Percentiles rank a stretch among this genome's conserved stretches.
phyloP scores from a whole-genome alignment of 352 stramenopile species.

The Phytopythium boreale region DNA sequence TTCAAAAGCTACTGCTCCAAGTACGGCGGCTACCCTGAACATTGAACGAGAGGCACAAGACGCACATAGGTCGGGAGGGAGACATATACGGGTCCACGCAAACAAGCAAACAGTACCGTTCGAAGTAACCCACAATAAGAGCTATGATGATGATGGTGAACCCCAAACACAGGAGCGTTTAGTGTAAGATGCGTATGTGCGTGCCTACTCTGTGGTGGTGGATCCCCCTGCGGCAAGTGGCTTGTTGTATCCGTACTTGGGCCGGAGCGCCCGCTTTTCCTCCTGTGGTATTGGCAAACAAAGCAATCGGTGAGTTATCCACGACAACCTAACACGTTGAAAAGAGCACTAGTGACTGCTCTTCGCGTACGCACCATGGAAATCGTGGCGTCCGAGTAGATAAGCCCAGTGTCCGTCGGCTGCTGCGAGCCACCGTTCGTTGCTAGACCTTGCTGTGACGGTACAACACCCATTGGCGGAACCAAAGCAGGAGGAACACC shows the following conservation, averaged over 20 bases:
- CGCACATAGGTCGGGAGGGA: neutral
- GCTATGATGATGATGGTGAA: constrained; percentile 9
- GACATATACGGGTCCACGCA: neutral
- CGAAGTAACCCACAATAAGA: constrained; percentile 3
- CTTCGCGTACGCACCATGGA: constrained; percentile 44
- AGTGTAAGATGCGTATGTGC: neutral
- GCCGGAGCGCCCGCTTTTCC: constrained; percentile 73
- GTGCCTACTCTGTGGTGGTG: constrained; percentile 15
- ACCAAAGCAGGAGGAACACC: neutral
- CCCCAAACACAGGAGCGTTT: constrained; percentile 9
- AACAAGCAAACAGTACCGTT: constrained; percentile 16
- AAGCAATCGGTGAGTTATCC: neutral
- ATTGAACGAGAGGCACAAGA: constrained; percentile 13
- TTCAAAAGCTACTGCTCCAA: constrained; percentile 87
- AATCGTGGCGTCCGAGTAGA: constrained; percentile 50
- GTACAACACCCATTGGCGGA: neutral
- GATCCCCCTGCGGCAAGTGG: constrained; percentile 14
- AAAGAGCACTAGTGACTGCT: neutral
- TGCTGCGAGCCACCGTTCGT: neutral
- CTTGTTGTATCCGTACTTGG: constrained; percentile 75
- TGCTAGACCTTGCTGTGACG: neutral
- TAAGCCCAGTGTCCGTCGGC: constrained; percentile 32
- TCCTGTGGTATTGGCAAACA: constrained; percentile 31
- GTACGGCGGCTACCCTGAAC: constrained; percentile 78
- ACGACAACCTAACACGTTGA: neutral